phyloP scores from a whole-genome alignment of 106 monocot genomes.

The Chionographis japonica region DNA sequence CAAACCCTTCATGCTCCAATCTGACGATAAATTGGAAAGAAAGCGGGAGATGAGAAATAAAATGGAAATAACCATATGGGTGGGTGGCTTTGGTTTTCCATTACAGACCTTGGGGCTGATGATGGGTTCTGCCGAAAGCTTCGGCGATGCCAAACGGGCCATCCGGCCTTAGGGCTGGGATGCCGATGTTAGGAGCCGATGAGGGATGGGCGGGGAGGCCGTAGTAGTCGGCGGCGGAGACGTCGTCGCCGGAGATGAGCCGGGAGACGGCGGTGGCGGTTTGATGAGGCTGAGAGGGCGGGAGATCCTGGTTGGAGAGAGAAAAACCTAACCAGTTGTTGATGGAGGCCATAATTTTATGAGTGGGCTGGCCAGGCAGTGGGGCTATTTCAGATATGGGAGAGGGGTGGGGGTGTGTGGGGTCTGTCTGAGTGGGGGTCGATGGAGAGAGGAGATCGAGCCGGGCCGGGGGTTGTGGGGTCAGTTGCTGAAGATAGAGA shows the following conservation, averaged over 20 bases:
- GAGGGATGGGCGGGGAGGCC: conserved; percentile 22
- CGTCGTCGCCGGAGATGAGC: conserved; percentile 26
- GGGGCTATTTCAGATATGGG: neutral
- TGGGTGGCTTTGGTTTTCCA: neutral
- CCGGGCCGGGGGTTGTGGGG: neutral
- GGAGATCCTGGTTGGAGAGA: conserved; percentile 62
- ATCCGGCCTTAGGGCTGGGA: conserved; percentile 26
- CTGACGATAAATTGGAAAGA: conserved; percentile 17
- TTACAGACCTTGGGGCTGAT: conserved; percentile 41
- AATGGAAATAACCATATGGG: neutral
- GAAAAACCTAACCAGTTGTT: conserved; percentile 97
- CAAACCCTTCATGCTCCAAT: conserved; percentile 65
- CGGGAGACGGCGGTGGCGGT: conserved; percentile 11
- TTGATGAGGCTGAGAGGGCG: conserved; percentile 19
- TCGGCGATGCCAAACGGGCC: conserved; percentile 50
- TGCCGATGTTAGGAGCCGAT: conserved; percentile 13
- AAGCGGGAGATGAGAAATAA: neutral
- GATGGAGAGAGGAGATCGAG: conserved; percentile 3
- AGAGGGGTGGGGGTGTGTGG: no score
- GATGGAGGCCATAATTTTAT: conserved; percentile 62
- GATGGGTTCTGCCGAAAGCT: conserved; percentile 25
- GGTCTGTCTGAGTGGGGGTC: no score
- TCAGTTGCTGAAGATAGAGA: conserved; percentile 6
- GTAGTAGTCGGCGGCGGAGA: conserved; percentile 36
- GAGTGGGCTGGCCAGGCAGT: neutral